Percentiles rank a stretch among this genome's conserved stretches.
Conservation (phyloP, 768 basidiomycete species). For the Boletus rubroflammeus region DNA sequence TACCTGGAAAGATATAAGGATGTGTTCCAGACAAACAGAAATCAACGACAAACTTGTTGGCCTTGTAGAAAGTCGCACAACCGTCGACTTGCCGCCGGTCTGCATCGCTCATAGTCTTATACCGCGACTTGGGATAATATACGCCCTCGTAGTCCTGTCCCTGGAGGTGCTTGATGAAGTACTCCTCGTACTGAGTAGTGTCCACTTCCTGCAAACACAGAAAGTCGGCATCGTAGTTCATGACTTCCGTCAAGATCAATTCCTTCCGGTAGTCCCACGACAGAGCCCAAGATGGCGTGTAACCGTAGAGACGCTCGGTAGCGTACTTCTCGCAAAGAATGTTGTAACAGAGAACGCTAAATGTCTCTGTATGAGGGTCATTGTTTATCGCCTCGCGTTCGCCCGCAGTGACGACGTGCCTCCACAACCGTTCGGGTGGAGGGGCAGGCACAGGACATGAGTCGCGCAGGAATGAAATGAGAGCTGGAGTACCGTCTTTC, state of each 20-base stretch:
- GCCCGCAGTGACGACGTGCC: slow-evolving; percentile 51
- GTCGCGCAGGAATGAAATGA: slow-evolving; percentile 91
- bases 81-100: slow-evolving; percentile 92
- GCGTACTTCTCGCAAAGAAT: slow-evolving; percentile 92
- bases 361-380: slow-evolving; percentile 71
- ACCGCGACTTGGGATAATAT: slow-evolving; percentile 88
- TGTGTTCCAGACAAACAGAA: background rate
- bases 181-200: slow-evolving; percentile 87
- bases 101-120: slow-evolving; percentile 85
- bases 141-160: slow-evolving; percentile 85
- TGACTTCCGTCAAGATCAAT: slow-evolving; percentile 79
- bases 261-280: slow-evolving; percentile 94
- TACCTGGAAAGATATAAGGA: slow-evolving; percentile 50
- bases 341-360: slow-evolving; percentile 87
- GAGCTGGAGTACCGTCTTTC: slow-evolving; percentile 89
- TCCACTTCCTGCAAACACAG: slow-evolving; percentile 96
- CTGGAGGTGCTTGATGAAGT: slow-evolving; percentile 70
- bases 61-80: slow-evolving; percentile 94
- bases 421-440: slow-evolving; percentile 82
- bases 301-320: slow-evolving; percentile 86
- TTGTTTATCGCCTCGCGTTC: slow-evolving; percentile 56
- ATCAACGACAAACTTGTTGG: slow-evolving; percentile 61
- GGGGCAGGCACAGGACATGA: slow-evolving; percentile 77
- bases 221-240: slow-evolving; percentile 80
- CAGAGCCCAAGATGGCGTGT: slow-evolving; percentile 95